Conservation (phyloP, 139 green algal species). For the Gonium pectorale region DNA sequence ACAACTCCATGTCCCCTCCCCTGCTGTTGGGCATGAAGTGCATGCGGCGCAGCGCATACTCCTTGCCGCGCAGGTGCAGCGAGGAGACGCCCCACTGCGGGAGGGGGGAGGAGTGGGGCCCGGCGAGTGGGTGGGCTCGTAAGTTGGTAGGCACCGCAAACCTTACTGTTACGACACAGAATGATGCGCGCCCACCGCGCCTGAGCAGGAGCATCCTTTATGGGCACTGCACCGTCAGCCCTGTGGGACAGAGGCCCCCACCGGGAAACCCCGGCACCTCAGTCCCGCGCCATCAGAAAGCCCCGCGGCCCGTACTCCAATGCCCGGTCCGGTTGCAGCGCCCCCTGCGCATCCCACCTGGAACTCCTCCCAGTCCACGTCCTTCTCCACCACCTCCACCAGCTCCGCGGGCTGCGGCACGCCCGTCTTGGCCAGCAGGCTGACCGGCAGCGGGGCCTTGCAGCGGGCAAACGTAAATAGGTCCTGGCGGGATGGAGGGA, state of each 20-base stretch:
- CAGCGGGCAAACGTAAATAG: constrained; percentile 69
- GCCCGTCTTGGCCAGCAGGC: constrained; percentile 63
- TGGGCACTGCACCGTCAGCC: no score
- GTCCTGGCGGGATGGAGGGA: constrained; percentile 52
- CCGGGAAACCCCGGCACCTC: no score
- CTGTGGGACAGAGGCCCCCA: no score
- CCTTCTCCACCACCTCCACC: constrained; percentile 67
- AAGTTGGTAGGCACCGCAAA: no score
- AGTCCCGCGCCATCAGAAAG: no score
- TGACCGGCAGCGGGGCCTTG: constrained; percentile 66
- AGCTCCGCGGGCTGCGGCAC: constrained; percentile 74
- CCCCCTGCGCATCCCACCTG: constrained; percentile 58
- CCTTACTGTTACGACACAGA: no score
- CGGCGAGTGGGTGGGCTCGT: no score
- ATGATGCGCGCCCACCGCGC: no score
- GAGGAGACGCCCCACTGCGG: constrained; percentile 73
- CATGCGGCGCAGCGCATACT: constrained; percentile 73
- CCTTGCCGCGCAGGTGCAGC: constrained; percentile 67
- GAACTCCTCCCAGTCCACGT: constrained; percentile 84
- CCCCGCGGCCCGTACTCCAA: no score
- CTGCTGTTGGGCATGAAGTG: constrained; percentile 72
- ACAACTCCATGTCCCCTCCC: constrained; percentile 26
- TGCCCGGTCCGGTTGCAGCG: neutral
- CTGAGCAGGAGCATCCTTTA: no score
- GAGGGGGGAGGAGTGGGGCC: no score